Conservation (phyloP, 176 grass and related monocot species). For the Oryza nivara region DNA sequence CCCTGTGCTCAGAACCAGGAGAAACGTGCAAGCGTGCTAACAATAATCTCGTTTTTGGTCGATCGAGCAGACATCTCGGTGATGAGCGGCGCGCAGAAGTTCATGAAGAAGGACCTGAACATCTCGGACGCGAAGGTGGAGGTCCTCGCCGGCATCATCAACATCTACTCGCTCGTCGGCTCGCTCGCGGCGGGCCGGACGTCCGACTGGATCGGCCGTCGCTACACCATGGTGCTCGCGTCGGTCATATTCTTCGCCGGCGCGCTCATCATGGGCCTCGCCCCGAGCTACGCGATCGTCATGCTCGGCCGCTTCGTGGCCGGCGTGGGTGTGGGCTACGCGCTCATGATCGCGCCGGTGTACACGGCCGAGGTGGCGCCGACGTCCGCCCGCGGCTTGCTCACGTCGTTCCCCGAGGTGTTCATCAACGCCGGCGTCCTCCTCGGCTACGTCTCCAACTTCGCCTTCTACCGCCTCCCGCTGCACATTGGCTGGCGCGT, state of each 20-base stretch:
- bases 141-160: conserved; percentile 84
- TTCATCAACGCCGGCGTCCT: conserved; percentile 81
- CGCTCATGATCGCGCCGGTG: conserved; percentile 79
- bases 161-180: conserved; percentile 79
- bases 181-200: conserved; percentile 77
- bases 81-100: conserved; percentile 78
- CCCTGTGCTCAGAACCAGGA: neutral
- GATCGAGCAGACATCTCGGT: conserved; percentile 52
- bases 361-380: conserved; percentile 86
- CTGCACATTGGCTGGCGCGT: conserved; percentile 65
- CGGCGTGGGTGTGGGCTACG: conserved; percentile 88
- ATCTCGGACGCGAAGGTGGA: conserved; percentile 69
- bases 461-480: conserved; percentile 70
- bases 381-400: conserved; percentile 73
- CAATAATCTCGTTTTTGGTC: neutral
- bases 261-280: conserved; percentile 71
- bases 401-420: conserved; percentile 82
- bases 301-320: conserved; percentile 80
- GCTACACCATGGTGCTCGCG: conserved; percentile 92
- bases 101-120: conserved; percentile 74
- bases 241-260: conserved; percentile 76
- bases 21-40: neutral
- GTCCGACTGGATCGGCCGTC: conserved; percentile 86
- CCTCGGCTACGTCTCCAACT: conserved; percentile 90
- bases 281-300: conserved; percentile 60